Base-by-base conservation (phyloP, 1,139 yeast species). In the Saccharomyces hybrid region DNA sequence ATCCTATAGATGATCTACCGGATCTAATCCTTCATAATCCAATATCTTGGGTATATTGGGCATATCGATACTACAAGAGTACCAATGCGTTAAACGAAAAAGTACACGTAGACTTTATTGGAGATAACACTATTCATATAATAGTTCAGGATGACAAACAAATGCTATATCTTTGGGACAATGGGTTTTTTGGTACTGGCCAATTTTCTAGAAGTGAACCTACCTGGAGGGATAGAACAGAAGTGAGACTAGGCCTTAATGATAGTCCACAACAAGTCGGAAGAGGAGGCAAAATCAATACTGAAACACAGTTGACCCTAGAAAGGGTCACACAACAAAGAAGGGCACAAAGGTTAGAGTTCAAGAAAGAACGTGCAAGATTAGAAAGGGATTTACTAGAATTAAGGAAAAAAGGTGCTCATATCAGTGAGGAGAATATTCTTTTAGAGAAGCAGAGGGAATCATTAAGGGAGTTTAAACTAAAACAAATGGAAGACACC, bases 111-210 rank as follows among this genome's bases (percentile, higher is more conserved):
- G 60, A 60, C 28, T 53, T 66, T 8, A 50, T 41, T 3, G 64
- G 61, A 23, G 57, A 57, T 11, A 56, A 53, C n/a, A 60, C 51
- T 42, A 49, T 48, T 13, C 70, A 64, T 49, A 66, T 64, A 16
- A 67, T 72, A 32, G 83, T 83, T 1, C 62, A 63, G 2, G 77
- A 78, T 54, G 72, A 67, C 0, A 61, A 65, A 0, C 82, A 78
- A 47, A 85, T 84, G 81, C 63, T 67, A n/a, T 69, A 70, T 31
- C 73, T 93, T 6, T 93, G 99, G 98, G 72, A 78, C 32, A 79
- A 79, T 64, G 99, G 99, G 0, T 93, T 90, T 67, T 95, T 89
- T 66, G 99, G 99, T 9, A 93, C 93, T 64, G 99, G 99, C 2
- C 78, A 81, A 4, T 73, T 90, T 51, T 87, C 96, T 41, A 76